A percentile compares a stretch with the other conserved stretches of the same genome.
These are phyloP conservation scores for Jamesozyma piceae DNA, from an alignment of 805 yeast species.

Conservation along the genomic window DNA sequence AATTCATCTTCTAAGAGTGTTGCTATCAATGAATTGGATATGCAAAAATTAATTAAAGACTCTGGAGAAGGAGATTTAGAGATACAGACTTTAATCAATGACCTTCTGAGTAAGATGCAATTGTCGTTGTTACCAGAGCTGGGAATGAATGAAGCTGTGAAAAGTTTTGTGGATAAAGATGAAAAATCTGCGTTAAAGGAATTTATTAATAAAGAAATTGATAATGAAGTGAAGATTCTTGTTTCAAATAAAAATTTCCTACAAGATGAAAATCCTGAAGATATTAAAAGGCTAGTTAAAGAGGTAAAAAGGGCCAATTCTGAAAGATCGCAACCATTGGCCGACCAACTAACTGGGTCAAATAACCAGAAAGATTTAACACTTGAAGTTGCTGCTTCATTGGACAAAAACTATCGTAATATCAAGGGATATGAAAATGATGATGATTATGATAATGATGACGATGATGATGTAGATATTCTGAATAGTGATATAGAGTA, in stretches of 20 bases:
- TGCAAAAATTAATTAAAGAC: constrained; percentile 8
- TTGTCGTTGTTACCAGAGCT: constrained; percentile 62
- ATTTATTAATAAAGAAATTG: constrained; percentile 50
- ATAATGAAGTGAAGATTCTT: constrained; percentile 42
- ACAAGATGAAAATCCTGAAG: constrained; percentile 33
- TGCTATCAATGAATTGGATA: constrained; percentile 8
- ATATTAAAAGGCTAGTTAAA: constrained; percentile 37
- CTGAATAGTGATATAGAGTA: not conserved
- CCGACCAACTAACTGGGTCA: not conserved
- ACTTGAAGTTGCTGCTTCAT: not conserved
- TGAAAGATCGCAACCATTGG: not conserved
- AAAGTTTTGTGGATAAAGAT: constrained; percentile 68
- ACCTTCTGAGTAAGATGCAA: constrained; percentile 51
- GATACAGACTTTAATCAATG: constrained; percentile 55
- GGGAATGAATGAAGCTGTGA: constrained; percentile 67
- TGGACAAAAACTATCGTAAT: constrained; percentile 10
- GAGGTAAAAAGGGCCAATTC: constrained; percentile 33
- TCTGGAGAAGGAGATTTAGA: constrained; percentile 36
- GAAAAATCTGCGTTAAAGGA: constrained; percentile 62
- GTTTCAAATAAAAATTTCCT: constrained; percentile 33
- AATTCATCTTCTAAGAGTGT: constrained; percentile 2
- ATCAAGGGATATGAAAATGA: not conserved
- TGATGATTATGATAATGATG: not conserved
- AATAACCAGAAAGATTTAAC: not conserved
- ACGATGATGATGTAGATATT: not conserved